phyloP scores from a whole-genome alignment of 2,329 filamentous ascomycete genomes.

The Amphichorda felina region DNA sequence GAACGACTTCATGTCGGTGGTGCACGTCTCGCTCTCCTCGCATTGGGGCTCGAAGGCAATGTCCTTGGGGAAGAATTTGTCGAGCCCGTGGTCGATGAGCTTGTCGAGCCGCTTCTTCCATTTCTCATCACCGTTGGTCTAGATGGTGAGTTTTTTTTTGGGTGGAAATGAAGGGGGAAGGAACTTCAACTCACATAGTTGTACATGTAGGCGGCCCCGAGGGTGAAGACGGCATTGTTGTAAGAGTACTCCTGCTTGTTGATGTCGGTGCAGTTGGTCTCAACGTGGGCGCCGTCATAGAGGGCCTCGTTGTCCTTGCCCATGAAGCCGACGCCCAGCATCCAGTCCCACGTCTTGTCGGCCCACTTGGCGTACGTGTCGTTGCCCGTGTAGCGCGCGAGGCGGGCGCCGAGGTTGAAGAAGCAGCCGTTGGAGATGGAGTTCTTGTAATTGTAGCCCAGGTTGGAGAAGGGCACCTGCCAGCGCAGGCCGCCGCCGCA shows the following conservation, averaged over 20 bases:
- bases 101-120: slow-evolving; percentile 40
- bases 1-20: slow-evolving; percentile 61
- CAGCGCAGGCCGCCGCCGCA: slow-evolving; percentile 56
- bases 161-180: neutral
- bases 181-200: slow-evolving; percentile 31
- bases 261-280: slow-evolving; percentile 39
- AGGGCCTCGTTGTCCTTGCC: slow-evolving; percentile 46
- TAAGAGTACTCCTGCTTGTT: slow-evolving; percentile 49
- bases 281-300: slow-evolving; percentile 43
- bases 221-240: slow-evolving; percentile 44
- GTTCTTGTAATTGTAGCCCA: slow-evolving; percentile 68
- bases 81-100: slow-evolving; percentile 21
- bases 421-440: slow-evolving; percentile 49
- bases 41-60: slow-evolving; percentile 52
- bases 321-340: slow-evolving; percentile 42
- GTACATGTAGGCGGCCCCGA: slow-evolving; percentile 53
- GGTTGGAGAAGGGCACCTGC: slow-evolving; percentile 67
- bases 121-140: slow-evolving; percentile 33
- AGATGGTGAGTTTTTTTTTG: neutral
- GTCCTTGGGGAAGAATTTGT: slow-evolving; percentile 40
- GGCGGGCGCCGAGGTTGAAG: slow-evolving; percentile 55
- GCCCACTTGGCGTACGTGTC: slow-evolving; percentile 53
- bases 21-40: slow-evolving; percentile 45
- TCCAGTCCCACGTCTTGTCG: slow-evolving; percentile 52
- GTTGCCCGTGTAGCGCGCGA: slow-evolving; percentile 60